Base-by-base conservation (phyloP, 2,329 filamentous ascomycete genomes). In the Xylariomycetidae sp. region DNA sequence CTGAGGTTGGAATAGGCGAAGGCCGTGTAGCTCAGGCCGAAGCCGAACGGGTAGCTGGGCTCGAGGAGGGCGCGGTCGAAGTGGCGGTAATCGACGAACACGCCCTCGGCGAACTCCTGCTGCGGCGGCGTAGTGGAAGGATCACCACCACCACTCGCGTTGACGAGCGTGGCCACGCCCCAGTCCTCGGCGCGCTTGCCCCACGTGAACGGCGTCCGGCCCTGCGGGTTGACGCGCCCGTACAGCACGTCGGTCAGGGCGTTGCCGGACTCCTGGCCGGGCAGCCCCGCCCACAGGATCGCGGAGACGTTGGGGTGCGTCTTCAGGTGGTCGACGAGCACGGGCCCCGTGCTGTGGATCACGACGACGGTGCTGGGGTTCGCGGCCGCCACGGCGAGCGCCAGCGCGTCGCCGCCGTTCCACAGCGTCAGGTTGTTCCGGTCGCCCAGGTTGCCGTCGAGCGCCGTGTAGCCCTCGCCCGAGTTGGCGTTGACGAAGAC, bases 391-490 rank as follows among this genome's bases (percentile, higher is more conserved):
- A 94, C 85, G 27, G 84, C 86, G 55, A 82, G 71, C 59, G 96
- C 83, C 36, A 97, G 65, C 1, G 73, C 71, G 34, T 96, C 87
- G 27, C 86, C 89, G 35, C 80, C 73, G 43, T 82, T 72, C 89
- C 89, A 96, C 1, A 94, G 69, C 0, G 88, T 94, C 20, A 97
- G 70, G 62, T 97, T 96, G 54, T 90, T 88, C 34, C 90, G 82
- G 57, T 96, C 90, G 36, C 90, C 90, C 35, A 72, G 67, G 57
- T 95, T 95, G 33, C 79, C 83, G 39, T 88, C 89, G 1, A 94
- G 76, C 14, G 65, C 74, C 49, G 94, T 85, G 63, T 79, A 96
- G 7, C 86, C 88, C 62, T 96, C 90, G 33, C 90, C 90, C 6
- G 82, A 75, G 54, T 88, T 73, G n/a, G 88, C 80, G 48, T 95